These are phyloP conservation scores for Puccinia polysora DNA, from an alignment of 1,284 basidiomycete genomes.

Conservation along the genomic window DNA sequence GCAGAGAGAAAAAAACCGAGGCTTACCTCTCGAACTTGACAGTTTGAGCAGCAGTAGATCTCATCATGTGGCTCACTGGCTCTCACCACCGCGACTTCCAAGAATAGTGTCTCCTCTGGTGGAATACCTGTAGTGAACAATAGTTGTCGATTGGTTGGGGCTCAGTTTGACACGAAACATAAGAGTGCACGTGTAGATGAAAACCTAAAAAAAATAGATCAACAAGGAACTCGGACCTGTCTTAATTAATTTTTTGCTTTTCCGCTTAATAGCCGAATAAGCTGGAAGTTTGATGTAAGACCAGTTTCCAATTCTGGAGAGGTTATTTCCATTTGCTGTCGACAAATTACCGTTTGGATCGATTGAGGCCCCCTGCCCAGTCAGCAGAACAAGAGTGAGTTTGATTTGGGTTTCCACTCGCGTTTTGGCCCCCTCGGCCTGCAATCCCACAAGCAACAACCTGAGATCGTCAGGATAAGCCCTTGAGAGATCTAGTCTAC, in stretches of 20 bases:
- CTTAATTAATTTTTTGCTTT: conserved; percentile 41
- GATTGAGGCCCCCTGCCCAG: conserved; percentile 19
- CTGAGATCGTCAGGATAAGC: conserved; percentile 25
- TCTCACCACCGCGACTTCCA: conserved; percentile 34
- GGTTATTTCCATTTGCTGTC: background rate
- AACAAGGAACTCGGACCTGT: no score
- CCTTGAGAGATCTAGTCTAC: background rate
- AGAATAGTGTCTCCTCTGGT: conserved; percentile 36
- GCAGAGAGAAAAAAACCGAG: background rate
- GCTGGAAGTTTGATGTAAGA: conserved; percentile 43
- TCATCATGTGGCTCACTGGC: conserved; percentile 40
- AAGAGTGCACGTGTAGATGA: background rate
- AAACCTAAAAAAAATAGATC: no score
- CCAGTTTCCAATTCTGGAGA: conserved; percentile 37
- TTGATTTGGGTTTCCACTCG: conserved; percentile 89
- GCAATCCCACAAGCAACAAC: conserved; percentile 71
- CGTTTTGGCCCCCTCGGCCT: conserved; percentile 78
- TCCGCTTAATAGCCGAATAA: conserved; percentile 41
- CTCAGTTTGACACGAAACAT: background rate
- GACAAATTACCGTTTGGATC: conserved; percentile 24
- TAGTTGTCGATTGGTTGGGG: no score
- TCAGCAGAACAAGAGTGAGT: conserved; percentile 59
- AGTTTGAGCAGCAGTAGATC: conserved; percentile 41
- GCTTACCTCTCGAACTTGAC: conserved; percentile 40
- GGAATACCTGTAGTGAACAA: conserved; percentile 42